Conservation (phyloP, 2,329 filamentous ascomycete genomes). For the Trichoderma simmonsii region DNA sequence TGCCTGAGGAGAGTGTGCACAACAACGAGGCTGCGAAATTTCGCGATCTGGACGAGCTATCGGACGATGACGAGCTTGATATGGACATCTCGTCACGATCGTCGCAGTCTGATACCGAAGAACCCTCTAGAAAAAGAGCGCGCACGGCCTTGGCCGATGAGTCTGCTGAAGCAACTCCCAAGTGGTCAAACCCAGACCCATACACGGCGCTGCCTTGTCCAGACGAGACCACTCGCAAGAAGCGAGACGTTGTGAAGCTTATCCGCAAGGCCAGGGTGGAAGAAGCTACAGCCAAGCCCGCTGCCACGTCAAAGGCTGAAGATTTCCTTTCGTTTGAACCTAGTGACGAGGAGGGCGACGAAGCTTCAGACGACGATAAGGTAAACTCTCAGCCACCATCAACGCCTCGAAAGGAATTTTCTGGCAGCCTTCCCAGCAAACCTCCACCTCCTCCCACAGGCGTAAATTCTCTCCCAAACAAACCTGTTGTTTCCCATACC, state of each 20-base stretch:
- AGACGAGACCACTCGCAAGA: slow-evolving; percentile 70
- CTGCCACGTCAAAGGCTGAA: slow-evolving; percentile 57
- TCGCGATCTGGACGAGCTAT: slow-evolving; percentile 54
- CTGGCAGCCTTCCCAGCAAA: neutral
- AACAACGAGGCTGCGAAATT: slow-evolving; percentile 49
- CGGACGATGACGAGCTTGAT: slow-evolving; percentile 60
- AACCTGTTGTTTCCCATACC: slow-evolving; percentile 27
- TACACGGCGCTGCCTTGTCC: slow-evolving; percentile 84
- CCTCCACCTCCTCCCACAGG: slow-evolving; percentile 22
- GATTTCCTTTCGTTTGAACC: slow-evolving; percentile 90
- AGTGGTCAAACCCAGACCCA: slow-evolving; percentile 95
- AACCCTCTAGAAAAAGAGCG: slow-evolving; percentile 38
- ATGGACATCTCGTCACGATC: slow-evolving; percentile 57
- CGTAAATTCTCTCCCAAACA: slow-evolving; percentile 13
- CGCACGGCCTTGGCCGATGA: slow-evolving; percentile 30
- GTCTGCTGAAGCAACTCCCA: slow-evolving; percentile 54
- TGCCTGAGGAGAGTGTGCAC: slow-evolving; percentile 46
- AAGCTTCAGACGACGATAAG: slow-evolving; percentile 20
- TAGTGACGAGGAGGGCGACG: slow-evolving; percentile 50
- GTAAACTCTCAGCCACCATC: slow-evolving; percentile 25
- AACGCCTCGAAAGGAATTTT: slow-evolving; percentile 7
- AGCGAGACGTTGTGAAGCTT: slow-evolving; percentile 81
- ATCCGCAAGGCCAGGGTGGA: slow-evolving; percentile 85
- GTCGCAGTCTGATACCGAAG: slow-evolving; percentile 34
- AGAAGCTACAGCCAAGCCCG: slow-evolving; percentile 44